Evolutionary conservation across 2,329 filamentous ascomycete genomes (phyloP).

Genomic region (Hymenoscyphus fructigenus): DNA sequence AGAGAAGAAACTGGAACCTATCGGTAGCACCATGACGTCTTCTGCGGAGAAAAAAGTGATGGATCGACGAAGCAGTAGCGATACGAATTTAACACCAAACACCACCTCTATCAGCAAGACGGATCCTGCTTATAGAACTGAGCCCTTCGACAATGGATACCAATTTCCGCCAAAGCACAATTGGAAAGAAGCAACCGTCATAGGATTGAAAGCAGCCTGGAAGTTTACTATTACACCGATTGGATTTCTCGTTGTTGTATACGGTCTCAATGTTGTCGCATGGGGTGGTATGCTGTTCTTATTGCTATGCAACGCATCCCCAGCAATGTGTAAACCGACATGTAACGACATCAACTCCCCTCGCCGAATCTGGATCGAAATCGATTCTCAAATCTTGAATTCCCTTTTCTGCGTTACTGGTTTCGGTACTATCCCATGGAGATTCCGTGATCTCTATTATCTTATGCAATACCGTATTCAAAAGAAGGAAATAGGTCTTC

Average conservation of each 20-base stretch:
- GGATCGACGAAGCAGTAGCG: slow-evolving; percentile 25
- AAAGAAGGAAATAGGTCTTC: slow-evolving; percentile 55
- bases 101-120: slow-evolving; percentile 18
- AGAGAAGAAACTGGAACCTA: slow-evolving; percentile 11
- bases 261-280: slow-evolving; percentile 78
- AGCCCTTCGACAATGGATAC: slow-evolving; percentile 60
- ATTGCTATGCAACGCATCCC: slow-evolving; percentile 71
- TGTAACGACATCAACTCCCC: slow-evolving; percentile 75
- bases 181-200: slow-evolving; percentile 56
- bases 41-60: slow-evolving; percentile 9
- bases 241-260: slow-evolving; percentile 75
- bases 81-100: slow-evolving; percentile 24
- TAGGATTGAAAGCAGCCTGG: slow-evolving; percentile 63
- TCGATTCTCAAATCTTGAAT: slow-evolving; percentile 79
- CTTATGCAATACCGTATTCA: slow-evolving; percentile 62
- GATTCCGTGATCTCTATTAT: slow-evolving; percentile 77
- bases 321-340: slow-evolving; percentile 68
- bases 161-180: slow-evolving; percentile 63
- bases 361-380: slow-evolving; percentile 82
- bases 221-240: slow-evolving; percentile 72
- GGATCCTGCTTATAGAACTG: slow-evolving; percentile 30
- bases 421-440: slow-evolving; percentile 82
- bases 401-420: slow-evolving; percentile 84
- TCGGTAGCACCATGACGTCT: slow-evolving; percentile 9
- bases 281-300: slow-evolving; percentile 93